Base-by-base conservation (phyloP, 192 early-diverging fungal species). In the Pilobolus umbonatus region DNA sequence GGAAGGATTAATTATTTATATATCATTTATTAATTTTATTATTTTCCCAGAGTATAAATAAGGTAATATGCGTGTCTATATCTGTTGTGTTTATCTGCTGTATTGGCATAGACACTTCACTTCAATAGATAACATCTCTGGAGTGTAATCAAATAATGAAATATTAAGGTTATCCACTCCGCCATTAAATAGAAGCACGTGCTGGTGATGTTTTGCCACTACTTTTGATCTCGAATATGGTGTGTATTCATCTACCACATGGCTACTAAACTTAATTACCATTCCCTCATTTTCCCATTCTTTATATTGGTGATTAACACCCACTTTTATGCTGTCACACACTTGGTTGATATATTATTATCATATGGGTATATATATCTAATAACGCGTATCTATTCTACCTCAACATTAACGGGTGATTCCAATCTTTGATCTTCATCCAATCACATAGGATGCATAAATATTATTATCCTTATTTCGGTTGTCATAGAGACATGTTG, bases 381-480 rank as follows among this genome's bases (percentile, higher is more conserved):
- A 36, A 36, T 28, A 14, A 49, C 29, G 26, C 17, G 22, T 25
- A 49, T 49, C 47, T 49, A 28, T 49, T 49, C 25, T 48, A 21
- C 22, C 46, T 47, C 6, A 28, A 10, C 22, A 26, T 11, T 47
- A 14, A 26, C 25, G 46, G 46, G 28, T 47, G 46, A 47, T 47
- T 26, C n/a, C n/a, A 25, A 47, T 47, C 46, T 48, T 48, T 28
- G 25, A 22, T 28, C 29, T 15, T 26, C 25, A n/a, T 48, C 47
- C 47, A 48, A 48, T 48, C 47, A 48, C 26, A 48, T 22, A 15
- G 47, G 17, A 19, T 48, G 47, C 47, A 48, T 48, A 26, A 48
- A 48, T 48, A 48, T 48, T 26, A 26, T 15, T 15, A 22, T 26
- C 47, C 29, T 22, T 14, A 48, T 5, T 11, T 1, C 25, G 14